These are phyloP conservation scores for Fusarium haematococcum DNA, from an alignment of 2,329 filamentous ascomycete species.

Conservation along the genomic window DNA sequence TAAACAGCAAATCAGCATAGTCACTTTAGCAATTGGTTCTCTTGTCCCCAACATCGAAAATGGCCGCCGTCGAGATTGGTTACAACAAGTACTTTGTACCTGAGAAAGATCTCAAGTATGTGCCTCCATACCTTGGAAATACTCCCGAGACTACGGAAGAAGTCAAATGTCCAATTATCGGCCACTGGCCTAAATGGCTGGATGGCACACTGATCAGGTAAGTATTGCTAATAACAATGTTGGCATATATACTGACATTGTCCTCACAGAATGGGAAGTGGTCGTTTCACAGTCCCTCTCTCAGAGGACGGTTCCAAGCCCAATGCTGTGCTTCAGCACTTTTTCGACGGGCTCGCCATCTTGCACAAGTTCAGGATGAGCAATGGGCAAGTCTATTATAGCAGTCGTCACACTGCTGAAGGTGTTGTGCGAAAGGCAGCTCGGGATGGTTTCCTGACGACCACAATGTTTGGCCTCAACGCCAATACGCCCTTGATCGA, in stretches of 20 bases:
- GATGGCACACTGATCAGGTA: neutral
- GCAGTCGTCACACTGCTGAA: neutral
- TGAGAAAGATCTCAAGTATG: neutral
- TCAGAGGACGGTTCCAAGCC: neutral
- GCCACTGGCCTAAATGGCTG: neutral
- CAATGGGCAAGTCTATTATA: neutral
- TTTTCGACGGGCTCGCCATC: neutral
- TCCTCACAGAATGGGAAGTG: neutral
- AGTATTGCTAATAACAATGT: rapidly evolving
- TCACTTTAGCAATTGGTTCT: neutral
- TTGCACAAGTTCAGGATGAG: neutral
- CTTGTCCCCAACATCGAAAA: neutral
- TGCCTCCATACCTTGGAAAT: neutral
- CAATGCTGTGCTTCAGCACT: neutral
- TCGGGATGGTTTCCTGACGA: neutral
- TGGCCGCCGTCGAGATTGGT: neutral
- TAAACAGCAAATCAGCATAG: neutral
- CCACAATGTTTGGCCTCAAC: neutral
- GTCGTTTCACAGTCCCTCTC: neutral
- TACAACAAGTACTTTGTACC: neutral
- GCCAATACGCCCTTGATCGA: neutral
- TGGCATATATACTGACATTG: neutral
- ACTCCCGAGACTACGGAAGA: neutral
- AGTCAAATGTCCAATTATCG: neutral
- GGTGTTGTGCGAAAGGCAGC: neutral